Conservation (phyloP, 345 rosid species). For the Reutealis trisperma region DNA sequence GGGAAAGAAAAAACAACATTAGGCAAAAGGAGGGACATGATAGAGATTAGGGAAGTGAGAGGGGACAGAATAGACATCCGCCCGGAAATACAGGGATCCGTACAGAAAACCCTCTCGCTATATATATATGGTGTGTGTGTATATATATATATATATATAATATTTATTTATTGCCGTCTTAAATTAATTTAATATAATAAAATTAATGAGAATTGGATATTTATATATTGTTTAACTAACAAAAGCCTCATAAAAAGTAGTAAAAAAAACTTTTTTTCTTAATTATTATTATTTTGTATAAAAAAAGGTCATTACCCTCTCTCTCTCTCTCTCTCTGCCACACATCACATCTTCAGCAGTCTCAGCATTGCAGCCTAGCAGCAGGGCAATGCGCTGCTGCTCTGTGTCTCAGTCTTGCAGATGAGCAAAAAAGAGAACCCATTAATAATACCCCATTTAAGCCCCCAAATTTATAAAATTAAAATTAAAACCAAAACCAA, state of each 20-base stretch:
- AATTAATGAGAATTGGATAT: no score
- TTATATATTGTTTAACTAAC: no score
- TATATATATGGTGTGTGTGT: no score
- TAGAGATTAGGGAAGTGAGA: slow-evolving; percentile 39
- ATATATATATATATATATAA: no score
- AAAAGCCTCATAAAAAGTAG: no score
- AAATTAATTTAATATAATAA: no score
- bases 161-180: no score
- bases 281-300: not conserved
- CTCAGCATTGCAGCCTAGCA: slow-evolving; percentile 45
- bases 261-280: not conserved
- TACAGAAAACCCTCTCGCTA: slow-evolving; percentile 20
- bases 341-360: slow-evolving; percentile 44
- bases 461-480: no score
- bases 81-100: slow-evolving; percentile 59
- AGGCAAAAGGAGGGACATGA: slow-evolving; percentile 25
- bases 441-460: no score
- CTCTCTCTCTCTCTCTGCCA: slow-evolving; percentile 27
- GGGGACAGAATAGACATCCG: slow-evolving; percentile 70
- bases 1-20: not conserved
- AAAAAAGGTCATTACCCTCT: not conserved
- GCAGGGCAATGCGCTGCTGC: slow-evolving; percentile 26
- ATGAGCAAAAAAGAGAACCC: slow-evolving; percentile 6
- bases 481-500: no score
- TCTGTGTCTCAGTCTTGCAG: slow-evolving; percentile 18